Evolutionary conservation across 345 rosid species (phyloP).

Genomic region (Eucalyptus grandis): DNA sequence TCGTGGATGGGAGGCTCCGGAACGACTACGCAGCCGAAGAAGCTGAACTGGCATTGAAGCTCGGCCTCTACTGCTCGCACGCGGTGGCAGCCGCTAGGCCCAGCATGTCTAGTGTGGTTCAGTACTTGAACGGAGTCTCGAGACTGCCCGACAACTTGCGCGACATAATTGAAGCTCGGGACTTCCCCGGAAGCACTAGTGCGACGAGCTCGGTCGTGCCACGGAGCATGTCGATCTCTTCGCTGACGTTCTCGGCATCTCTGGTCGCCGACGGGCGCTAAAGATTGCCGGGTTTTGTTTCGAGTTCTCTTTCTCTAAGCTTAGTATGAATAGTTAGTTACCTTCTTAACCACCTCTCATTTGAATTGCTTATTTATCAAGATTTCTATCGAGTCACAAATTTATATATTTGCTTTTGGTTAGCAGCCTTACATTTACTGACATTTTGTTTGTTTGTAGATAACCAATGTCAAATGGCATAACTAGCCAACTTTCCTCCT

Average conservation of each 20-base stretch:
- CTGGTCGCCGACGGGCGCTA: neutral
- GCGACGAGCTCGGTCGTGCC: neutral
- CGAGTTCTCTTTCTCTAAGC: neutral
- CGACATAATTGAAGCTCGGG: neutral
- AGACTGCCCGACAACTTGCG: neutral
- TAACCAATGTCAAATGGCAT: neutral
- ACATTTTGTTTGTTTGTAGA: neutral
- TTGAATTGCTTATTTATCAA: neutral
- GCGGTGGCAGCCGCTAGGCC: neutral
- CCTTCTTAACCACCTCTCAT: neutral
- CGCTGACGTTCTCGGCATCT: neutral
- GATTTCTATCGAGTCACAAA: neutral
- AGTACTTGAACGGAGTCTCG: neutral
- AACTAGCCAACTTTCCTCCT: neutral
- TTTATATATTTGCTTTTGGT: neutral
- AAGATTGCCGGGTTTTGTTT: neutral
- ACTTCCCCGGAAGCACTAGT: neutral
- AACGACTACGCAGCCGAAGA: neutral
- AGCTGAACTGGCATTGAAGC: neutral
- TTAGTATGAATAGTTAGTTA: neutral
- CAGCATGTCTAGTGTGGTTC: neutral
- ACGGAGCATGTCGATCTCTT: neutral
- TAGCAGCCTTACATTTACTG: neutral
- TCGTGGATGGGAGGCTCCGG: neutral
- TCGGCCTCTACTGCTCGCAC: neutral